These are phyloP conservation scores for Postia placenta DNA, from an alignment of 768 basidiomycete species.

Conservation along the genomic window DNA sequence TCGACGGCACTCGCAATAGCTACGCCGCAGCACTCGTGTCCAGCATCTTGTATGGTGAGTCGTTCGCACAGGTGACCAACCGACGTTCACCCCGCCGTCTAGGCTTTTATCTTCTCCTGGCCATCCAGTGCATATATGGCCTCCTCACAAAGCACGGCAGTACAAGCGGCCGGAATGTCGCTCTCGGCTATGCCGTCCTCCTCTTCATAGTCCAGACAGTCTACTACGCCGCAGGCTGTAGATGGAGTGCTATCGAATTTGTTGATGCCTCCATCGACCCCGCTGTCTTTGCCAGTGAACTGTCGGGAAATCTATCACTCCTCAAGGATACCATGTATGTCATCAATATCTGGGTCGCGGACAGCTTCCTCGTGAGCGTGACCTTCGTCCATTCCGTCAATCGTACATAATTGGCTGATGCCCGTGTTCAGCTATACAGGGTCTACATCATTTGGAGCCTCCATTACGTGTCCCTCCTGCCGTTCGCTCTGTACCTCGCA, in stretches of 20 bases:
- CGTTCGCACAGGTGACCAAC: neutral
- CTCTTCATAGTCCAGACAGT: neutral
- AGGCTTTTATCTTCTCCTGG: neutral
- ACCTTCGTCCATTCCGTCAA: neutral
- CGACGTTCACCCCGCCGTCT: neutral
- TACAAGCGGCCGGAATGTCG: neutral
- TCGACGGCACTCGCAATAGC: neutral
- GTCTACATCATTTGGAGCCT: neutral
- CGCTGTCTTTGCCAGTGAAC: neutral
- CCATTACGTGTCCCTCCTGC: neutral
- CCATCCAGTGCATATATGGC: neutral
- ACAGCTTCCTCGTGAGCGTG: neutral
- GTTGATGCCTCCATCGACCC: neutral
- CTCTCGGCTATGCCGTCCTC: neutral
- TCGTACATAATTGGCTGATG: too few species aligned
- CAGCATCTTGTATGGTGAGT: neutral
- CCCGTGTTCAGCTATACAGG: neutral
- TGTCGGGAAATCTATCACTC: neutral
- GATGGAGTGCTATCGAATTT: slow-evolving; percentile 2
- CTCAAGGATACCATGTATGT: slow-evolving; percentile 1
- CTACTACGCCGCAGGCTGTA: neutral
- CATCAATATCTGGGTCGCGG: slow-evolving; percentile 2
- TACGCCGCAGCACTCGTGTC: neutral
- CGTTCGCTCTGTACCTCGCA: neutral
- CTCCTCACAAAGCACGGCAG: neutral